These are phyloP conservation scores for Bruguiera sexangula DNA, from an alignment of 345 rosid genomes.

Conservation along the genomic window DNA sequence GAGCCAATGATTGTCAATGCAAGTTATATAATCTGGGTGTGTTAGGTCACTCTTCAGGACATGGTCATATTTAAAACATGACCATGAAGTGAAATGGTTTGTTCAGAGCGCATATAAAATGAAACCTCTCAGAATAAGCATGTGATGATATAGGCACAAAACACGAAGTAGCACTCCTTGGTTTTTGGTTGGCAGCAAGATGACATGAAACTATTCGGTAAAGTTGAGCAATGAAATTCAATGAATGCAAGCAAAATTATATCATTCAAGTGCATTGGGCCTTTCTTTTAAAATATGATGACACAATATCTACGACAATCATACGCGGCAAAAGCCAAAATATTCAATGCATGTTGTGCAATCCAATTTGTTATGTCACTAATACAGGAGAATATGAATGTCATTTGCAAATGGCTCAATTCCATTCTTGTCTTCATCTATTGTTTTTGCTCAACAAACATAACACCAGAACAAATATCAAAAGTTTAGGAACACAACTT, in stretches of 20 bases:
- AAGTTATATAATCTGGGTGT: too few species aligned
- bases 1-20: background rate
- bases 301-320: background rate
- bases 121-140: background rate
- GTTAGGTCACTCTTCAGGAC: conserved; percentile 5
- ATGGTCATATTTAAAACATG: background rate
- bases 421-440: background rate
- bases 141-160: background rate
- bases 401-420: background rate
- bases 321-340: background rate
- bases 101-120: background rate
- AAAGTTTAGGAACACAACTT: background rate
- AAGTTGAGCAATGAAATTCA: background rate
- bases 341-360: background rate
- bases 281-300: background rate
- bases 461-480: background rate
- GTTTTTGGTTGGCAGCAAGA: background rate
- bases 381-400: background rate
- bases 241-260: background rate
- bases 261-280: background rate
- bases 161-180: background rate
- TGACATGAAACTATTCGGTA: too few species aligned
- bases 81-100: background rate
- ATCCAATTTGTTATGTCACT: background rate
- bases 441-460: background rate